Base-by-base conservation (phyloP, 1,139 yeast species). In the Blastobotrys arbuscula region DNA sequence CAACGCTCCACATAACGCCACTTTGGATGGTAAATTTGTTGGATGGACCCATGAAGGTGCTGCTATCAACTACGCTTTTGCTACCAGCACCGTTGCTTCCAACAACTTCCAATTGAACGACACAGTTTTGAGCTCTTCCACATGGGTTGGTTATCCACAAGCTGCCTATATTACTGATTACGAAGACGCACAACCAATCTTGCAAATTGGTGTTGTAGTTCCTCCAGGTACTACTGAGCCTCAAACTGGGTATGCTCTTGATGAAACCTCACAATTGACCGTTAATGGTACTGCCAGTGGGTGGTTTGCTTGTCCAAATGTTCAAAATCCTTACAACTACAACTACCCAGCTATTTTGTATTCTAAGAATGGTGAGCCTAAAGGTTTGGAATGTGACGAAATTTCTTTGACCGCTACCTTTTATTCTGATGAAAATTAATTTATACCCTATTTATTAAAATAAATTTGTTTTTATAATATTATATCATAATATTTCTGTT, bases 1-100 rank as follows among this genome's bases (percentile, higher is more conserved):
- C 23, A 20, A 24, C n/a, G 16, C 33, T 5, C 33, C 45, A n/a
- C 28, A 16, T 26, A 31, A 37, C 16, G 38, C 23, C n/a, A 12
- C 50, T 2, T 31, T 64, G 26, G 45, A 61, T 51, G 68, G 67
- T 18, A 47, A 59, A 28, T 70, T 68, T 35, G 53, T 74, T 38
- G 50, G 58, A 40, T 53, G 66, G 16, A 49, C 51, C 33, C 80
- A 75, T 58, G 78, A 73, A 61, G 81, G 81, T 61, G 81, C 81
- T 35, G 81, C 75, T 50, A 61, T 74, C 54, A 67, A 71, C 64
- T 74, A 71, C 59, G 59, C 71, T 41, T 68, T 70, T 58, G 33
- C 33, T 8, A 18, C 24, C 2, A 16, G 31, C 23, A 42, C 39
- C 28, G 12, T n/a, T 16, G 15, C 19, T 16, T 2, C 20, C 3